These are phyloP conservation scores for Solanum appendiculatum DNA, from an alignment of 257 asterid species.

Conservation along the genomic window DNA sequence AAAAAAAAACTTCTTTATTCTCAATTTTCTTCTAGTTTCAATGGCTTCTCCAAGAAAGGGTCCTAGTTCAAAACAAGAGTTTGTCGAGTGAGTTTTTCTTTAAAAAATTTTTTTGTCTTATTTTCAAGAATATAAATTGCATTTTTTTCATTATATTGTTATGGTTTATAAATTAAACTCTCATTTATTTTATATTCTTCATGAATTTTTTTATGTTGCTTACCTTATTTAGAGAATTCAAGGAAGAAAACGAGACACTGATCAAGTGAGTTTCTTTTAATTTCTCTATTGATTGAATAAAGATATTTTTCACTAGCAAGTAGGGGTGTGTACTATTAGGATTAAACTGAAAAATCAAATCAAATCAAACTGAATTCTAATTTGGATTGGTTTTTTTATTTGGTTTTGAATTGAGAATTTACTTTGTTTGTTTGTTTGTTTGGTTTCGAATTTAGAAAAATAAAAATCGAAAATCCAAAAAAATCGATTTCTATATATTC, in stretches of 20 bases:
- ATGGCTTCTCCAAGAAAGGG: background rate
- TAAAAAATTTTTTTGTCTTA: background rate
- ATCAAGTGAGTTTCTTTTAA: background rate
- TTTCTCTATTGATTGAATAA: background rate
- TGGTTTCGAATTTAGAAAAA: too few relatives aligned
- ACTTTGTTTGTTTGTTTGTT: too few relatives aligned
- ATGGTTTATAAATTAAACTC: background rate
- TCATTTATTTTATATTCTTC: background rate
- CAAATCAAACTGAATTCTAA: too few relatives aligned
- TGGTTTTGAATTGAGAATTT: too few relatives aligned
- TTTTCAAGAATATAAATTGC: background rate
- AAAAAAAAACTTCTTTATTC: background rate
- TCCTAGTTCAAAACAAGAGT: background rate
- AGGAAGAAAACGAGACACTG: background rate
- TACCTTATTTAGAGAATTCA: background rate
- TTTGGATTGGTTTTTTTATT: too few relatives aligned
- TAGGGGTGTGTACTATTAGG: too few relatives aligned
- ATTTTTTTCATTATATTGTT: background rate
- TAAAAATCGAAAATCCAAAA: too few relatives aligned
- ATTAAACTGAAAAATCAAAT: too few relatives aligned
- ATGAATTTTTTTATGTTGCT: background rate
- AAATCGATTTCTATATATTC: too few relatives aligned
- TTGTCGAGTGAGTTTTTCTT: background rate
- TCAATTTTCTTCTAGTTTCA: background rate
- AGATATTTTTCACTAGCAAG: too few relatives aligned